Evolutionary conservation across 805 yeast species (phyloP), one percentile per base, ranked within the genome.

Genomic region (Hagleromyces aurorensis): DNA sequence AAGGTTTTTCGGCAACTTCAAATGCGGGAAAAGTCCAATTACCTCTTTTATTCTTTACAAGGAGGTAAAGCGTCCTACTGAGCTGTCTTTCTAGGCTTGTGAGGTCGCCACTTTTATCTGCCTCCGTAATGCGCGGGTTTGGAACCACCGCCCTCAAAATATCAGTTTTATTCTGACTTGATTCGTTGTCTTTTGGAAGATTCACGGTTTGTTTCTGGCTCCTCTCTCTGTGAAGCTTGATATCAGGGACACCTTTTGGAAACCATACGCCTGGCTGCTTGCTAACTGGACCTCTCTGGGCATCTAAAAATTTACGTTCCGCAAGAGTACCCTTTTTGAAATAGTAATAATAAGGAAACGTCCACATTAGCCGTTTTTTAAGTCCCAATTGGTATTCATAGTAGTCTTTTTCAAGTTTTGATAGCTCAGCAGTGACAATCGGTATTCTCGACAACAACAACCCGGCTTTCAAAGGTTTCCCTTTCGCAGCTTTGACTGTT

Each of bases 331-430:
- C 97, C 46, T 72, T 78, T 51, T 80, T 83, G 64, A 78, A 91
- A 62, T 87, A 91, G 53, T 75, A 87, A 72, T 85, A 85, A 45
- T 79, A 76, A 4, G 98, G 97, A 58, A 91, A 91, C 0, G 97
- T 86, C 95, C 96, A 86, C 94, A 87, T 86, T 43, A 91, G 67
- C 47, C 97, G 71, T 50, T 77, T 77, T 65, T 86, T 87, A 32
- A 91, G 67, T 55, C 83, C 94, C 29, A 75, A 72, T 57, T 87
- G 94, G 55, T 91, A 91, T 31, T 74, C 64, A 53, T 80, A 83
- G 57, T 78, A 91, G 29, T 75, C 75, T 36, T 64, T 50, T 46
- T 85, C 96, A 44, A 89, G 79, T 33, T 65, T 71, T 7, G 78
- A 65, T 31, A 77, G 61, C 37, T 82, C 89, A 7, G 82, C 78